These are phyloP conservation scores for Gilbertella persicaria DNA, from an alignment of 371 early-diverging fungal species.

Conservation along the genomic window DNA sequence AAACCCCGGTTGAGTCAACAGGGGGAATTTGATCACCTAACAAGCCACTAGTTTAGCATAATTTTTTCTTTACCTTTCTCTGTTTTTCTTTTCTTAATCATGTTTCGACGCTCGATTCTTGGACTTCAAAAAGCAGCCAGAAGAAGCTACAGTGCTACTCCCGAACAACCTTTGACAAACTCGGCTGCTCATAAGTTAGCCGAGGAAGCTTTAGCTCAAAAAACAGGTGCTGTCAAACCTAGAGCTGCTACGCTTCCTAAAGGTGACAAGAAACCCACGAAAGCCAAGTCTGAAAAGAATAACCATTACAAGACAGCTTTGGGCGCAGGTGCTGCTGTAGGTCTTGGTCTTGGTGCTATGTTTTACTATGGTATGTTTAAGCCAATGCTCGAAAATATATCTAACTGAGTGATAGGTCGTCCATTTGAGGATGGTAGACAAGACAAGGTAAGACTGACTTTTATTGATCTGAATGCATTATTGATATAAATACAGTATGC, in stretches of 20 bases:
- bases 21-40: conserved; percentile 2
- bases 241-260: conserved; percentile 53
- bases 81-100: conserved; percentile 2
- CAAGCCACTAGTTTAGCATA: conserved; percentile 24
- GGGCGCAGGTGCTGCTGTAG: conserved; percentile 24
- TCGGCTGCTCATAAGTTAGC: conserved; percentile 36
- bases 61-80: neutral
- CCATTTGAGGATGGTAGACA: conserved; percentile 37
- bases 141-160: conserved; percentile 12
- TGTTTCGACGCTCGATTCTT: conserved; percentile 18
- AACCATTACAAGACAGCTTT: conserved; percentile 25
- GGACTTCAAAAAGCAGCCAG: conserved; percentile 16
- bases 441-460: conserved; percentile 24
- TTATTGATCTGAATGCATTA: neutral
- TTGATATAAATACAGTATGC: conserved; percentile 33
- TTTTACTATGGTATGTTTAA: conserved; percentile 32
- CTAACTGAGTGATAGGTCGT: conserved; percentile 32
- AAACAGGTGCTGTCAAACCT: conserved; percentile 31
- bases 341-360: conserved; percentile 26
- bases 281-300: conserved; percentile 27
- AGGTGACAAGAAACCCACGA: conserved; percentile 55
- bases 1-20: conserved; percentile 1
- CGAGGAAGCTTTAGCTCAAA: conserved; percentile 53
- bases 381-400: neutral
- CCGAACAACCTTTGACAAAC: neutral